phyloP scores from a whole-genome alignment of 305 asterid species.

The Rubia peregrina region DNA sequence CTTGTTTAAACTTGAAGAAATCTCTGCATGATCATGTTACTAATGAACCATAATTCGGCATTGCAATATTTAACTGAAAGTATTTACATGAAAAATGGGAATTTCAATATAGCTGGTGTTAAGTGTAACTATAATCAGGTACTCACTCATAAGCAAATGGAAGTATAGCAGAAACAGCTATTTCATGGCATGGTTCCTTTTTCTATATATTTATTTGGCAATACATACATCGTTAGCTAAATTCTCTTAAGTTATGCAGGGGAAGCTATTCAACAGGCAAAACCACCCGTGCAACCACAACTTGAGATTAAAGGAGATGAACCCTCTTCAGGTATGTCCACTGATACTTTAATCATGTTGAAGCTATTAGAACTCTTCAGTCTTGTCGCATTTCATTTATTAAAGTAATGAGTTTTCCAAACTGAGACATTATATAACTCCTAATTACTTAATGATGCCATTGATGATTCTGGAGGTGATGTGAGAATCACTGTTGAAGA shows the following conservation, averaged over 20 bases:
- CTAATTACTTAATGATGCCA: background rate
- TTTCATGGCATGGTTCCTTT: background rate
- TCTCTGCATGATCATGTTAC: too few species aligned
- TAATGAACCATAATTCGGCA: too few species aligned
- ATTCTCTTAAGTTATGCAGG: background rate
- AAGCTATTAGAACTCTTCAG: background rate
- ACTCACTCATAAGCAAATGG: background rate
- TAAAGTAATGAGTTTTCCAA: background rate
- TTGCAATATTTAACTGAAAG: too few species aligned
- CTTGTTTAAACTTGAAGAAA: background rate
- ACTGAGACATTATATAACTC: background rate
- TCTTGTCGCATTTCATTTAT: background rate
- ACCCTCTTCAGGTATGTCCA: background rate
- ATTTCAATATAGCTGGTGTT: too few species aligned
- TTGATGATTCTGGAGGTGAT: constrained; percentile 15
- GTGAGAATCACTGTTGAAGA: constrained; percentile 12
- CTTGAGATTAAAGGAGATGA: background rate
- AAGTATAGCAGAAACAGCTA: background rate
- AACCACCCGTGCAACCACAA: constrained; percentile 3
- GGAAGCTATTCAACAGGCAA: background rate
- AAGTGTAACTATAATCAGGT: too few species aligned
- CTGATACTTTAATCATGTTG: background rate
- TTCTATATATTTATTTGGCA: background rate
- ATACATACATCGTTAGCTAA: background rate
- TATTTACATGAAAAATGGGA: too few species aligned